Conservation (phyloP, 169 alveolate species). For the Eimeria maxima region DNA sequence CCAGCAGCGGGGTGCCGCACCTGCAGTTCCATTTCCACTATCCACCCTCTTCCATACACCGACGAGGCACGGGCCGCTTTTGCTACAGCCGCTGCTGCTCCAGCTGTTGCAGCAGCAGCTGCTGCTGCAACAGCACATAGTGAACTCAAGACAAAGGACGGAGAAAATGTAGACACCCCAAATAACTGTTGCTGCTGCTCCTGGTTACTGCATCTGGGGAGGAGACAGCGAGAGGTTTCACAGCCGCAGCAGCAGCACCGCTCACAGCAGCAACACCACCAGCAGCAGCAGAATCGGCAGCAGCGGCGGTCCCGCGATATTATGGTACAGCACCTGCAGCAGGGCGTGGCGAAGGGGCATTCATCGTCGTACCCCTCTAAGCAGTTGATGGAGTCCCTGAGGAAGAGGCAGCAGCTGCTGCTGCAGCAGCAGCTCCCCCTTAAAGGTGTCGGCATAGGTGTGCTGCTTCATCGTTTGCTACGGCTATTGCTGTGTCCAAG, state of each 20-base stretch:
- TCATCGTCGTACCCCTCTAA: not conserved
- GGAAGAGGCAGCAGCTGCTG: slow-evolving; percentile 18
- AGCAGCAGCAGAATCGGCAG: slow-evolving; percentile 34
- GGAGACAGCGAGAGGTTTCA: not conserved
- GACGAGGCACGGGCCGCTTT: not conserved
- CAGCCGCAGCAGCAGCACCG: slow-evolving; percentile 1
- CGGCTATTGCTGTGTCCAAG: slow-evolving; percentile 49
- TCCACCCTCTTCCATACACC: not conserved
- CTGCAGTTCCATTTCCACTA: not conserved
- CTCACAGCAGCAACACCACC: not conserved
- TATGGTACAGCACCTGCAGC: slow-evolving; percentile 18
- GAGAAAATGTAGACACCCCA: not conserved
- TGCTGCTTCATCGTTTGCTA: slow-evolving; percentile 46
- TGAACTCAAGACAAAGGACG: not conserved
- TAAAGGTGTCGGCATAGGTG: not conserved
- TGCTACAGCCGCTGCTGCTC: not conserved
- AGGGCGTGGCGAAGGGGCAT: not conserved
- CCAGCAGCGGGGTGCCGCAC: not conserved
- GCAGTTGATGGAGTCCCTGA: slow-evolving; percentile 9
- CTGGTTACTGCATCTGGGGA: not conserved
- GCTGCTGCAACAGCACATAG: not conserved
- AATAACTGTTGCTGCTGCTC: not conserved
- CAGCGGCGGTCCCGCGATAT: not conserved
- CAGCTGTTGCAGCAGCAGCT: not conserved
- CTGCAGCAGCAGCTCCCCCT: not conserved